Evolutionary conservation across 106 monocot genomes (phyloP), one percentile per base, ranked within the genome.

Genomic region (Dioscorea alata): DNA sequence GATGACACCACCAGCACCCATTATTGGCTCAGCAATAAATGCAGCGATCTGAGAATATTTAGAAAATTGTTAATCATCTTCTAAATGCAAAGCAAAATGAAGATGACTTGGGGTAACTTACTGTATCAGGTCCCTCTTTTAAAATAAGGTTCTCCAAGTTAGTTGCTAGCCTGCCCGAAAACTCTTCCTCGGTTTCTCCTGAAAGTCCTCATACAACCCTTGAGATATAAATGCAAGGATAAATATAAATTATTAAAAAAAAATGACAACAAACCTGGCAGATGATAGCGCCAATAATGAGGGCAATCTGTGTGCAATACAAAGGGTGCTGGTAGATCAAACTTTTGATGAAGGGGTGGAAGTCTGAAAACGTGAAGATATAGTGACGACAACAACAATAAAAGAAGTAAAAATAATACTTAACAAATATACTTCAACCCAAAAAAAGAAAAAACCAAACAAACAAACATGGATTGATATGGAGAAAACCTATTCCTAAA

Each of bases 1-100:
- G 63, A 99, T 92, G 53, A 92, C 97, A 69, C 97, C 97, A 50
- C 97, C 97, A 71, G 97, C 97, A 64, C 92, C 97, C 89, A 99
- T 99, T 25, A 99, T 87, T 57, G 97, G 92, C 67, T 99, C 97
- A 68, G 97, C 97, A 71, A 99, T 99, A 66, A 99, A 99, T 69
- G 97, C 97, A 32, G 97, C 97, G 87, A 99, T 99, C 97, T 99
- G 42, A 42, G 9, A 42, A 42, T 10, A 42, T 42, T 42, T 42
- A 42, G 15, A 48, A 22, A 19, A 62, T 42, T 10, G 10, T 6
- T 42, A 42, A 28, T 42, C 42, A 42, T 42, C 42, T 42, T 42
- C 42, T 63, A 8, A 32, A 7, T 12, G 63, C 4, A 18, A 54
- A 54, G 5, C 42, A 42, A 42, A 42, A 28, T n/a, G 65, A 9